Evolutionary conservation across 169 alveolate genomes (phyloP).

Genomic region (Eimeria falciformis): DNA sequence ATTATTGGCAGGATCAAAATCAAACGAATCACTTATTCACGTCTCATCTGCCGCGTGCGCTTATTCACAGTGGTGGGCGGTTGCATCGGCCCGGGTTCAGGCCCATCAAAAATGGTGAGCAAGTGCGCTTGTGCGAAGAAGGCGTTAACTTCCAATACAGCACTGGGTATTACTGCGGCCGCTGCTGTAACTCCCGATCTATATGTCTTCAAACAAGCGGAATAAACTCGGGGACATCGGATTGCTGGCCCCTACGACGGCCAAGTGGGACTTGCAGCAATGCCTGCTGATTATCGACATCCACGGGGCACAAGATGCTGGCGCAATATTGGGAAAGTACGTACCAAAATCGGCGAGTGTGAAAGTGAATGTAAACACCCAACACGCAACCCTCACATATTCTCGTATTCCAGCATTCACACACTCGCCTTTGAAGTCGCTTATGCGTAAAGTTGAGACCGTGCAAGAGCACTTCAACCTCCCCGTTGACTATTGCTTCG

Average conservation of each 20-base stretch:
- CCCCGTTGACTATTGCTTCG: neutral
- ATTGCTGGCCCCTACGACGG: neutral
- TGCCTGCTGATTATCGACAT: neutral
- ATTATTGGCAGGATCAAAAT: too few species aligned
- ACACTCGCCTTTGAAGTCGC: neutral
- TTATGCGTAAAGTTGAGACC: neutral
- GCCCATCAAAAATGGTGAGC: too few species aligned
- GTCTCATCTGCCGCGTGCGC: too few species aligned
- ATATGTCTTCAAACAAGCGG: neutral
- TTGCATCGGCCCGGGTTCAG: too few species aligned
- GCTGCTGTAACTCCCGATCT: neutral
- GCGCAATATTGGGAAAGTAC: neutral
- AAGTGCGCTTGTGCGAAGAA: neutral
- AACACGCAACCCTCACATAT: neutral
- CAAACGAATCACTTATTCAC: too few species aligned
- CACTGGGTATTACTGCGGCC: neutral
- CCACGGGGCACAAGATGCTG: neutral
- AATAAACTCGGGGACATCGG: neutral
- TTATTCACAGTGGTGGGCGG: too few species aligned
- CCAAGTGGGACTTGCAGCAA: neutral
- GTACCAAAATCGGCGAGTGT: neutral
- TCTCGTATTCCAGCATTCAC: neutral
- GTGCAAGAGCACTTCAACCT: neutral
- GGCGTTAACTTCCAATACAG: neutral
- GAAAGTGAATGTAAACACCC: neutral